These are phyloP conservation scores for Hypericum perforatum DNA, from an alignment of 345 rosid genomes.

Conservation along the genomic window DNA sequence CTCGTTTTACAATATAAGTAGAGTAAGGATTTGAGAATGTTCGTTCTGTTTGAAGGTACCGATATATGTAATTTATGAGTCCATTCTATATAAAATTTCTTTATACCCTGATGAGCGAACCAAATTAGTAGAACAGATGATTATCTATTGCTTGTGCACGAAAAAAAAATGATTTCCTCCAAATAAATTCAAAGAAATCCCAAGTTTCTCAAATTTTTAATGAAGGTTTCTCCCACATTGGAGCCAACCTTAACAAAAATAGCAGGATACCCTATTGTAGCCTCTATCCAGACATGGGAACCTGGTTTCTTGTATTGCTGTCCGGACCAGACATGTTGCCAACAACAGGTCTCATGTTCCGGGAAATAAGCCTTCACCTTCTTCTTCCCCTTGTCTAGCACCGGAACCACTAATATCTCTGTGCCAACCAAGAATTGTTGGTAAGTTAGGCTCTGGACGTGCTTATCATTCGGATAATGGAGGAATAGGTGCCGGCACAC, in stretches of 20 bases:
- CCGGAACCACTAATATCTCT: constrained; percentile 62
- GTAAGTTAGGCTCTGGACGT: constrained; percentile 41
- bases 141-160: too few relatives aligned
- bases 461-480: constrained; percentile 53
- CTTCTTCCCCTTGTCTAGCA: constrained; percentile 47
- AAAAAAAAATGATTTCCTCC: not conserved
- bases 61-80: too few relatives aligned
- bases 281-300: constrained; percentile 37
- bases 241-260: constrained; percentile 54
- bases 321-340: constrained; percentile 64
- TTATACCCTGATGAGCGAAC: too few relatives aligned
- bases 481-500: constrained; percentile 65
- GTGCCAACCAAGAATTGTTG: constrained; percentile 60
- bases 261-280: constrained; percentile 60
- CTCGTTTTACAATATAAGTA: too few relatives aligned
- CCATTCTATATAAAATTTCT: too few relatives aligned
- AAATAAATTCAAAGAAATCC: constrained; percentile 27
- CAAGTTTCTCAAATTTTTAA: constrained; percentile 32
- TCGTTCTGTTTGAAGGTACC: too few relatives aligned
- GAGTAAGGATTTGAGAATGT: too few relatives aligned
- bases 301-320: constrained; percentile 31
- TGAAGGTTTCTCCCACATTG: constrained; percentile 37
- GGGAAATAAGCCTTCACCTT: constrained; percentile 56
- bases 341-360: constrained; percentile 29
- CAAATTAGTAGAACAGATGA: too few relatives aligned